Base-by-base conservation (phyloP, 78 protist species). In the Emiliania huxleyi region DNA sequence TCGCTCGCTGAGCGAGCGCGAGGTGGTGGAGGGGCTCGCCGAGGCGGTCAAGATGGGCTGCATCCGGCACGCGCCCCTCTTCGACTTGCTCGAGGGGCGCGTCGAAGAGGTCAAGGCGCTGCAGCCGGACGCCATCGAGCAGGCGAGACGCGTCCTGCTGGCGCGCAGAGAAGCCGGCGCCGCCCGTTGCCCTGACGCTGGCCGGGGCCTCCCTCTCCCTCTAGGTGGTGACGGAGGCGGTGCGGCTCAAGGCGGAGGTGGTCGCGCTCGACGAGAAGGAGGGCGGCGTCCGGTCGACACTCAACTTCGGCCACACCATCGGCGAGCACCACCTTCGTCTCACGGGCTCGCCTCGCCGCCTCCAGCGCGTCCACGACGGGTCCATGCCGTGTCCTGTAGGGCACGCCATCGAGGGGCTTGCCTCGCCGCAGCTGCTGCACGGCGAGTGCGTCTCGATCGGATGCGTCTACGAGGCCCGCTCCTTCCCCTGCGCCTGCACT, bases 271-370 rank as follows among this genome's bases (percentile, higher is more conserved):
- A 96, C 91, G 97, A 95, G 79, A 93, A 85, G 90, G 98, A 95
- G 45, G 26, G 23, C 12, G 97, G 97, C 15, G 48, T 97, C n/a
- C 94, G 98, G 21, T 73, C 90, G 12, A 29, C 95, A 0, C 93
- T 97, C 35, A 97, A 97, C 94, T 95, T 93, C 46, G 98, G 98
- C 0, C 98, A 97, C 96, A 95, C 96, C 40, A 84, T 97, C 25
- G 98, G 98, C 5, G n/a, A n/a, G n/a, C n/a, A n/a, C n/a, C n/a
- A n/a, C n/a, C n/a, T n/a, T n/a, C n/a, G n/a, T n/a, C n/a, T n/a
- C n/a, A n/a, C n/a, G n/a, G n/a, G n/a, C n/a, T n/a, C n/a, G n/a
- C n/a, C n/a, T n/a, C n/a, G n/a, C n/a, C n/a, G n/a, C n/a, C n/a
- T n/a, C n/a, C n/a, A n/a, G n/a, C n/a, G n/a, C n/a, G n/a, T n/a